These are phyloP conservation scores for Fusarium coicis DNA, from an alignment of 2,329 filamentous ascomycete genomes.

Conservation along the genomic window DNA sequence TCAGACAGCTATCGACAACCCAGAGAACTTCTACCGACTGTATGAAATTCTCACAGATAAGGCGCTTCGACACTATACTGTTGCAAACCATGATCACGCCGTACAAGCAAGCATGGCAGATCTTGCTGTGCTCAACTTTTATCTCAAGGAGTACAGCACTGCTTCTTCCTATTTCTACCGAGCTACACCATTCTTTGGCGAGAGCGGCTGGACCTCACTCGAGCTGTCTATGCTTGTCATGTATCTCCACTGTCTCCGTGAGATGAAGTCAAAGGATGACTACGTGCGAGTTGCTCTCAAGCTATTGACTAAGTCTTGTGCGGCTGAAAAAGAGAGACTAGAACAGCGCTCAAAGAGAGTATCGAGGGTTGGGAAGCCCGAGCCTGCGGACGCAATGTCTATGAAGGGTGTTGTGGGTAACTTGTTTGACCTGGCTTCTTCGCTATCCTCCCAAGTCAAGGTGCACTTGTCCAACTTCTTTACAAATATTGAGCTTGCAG, in stretches of 20 bases:
- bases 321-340: constrained; percentile 62
- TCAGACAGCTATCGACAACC: constrained; percentile 68
- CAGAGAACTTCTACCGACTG: constrained; percentile 71
- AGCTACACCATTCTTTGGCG: constrained; percentile 81
- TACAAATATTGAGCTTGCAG: constrained; percentile 72
- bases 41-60: constrained; percentile 86
- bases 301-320: constrained; percentile 75
- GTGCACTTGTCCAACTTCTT: constrained; percentile 81
- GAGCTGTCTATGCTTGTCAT: constrained; percentile 87
- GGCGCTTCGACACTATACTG: constrained; percentile 82
- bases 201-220: constrained; percentile 80
- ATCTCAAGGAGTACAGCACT: constrained; percentile 75
- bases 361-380: constrained; percentile 27
- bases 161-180: constrained; percentile 83
- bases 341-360: constrained; percentile 48
- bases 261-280: constrained; percentile 80
- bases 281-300: constrained; percentile 81
- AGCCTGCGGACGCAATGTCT: constrained; percentile 47
- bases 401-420: constrained; percentile 62
- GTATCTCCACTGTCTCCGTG: constrained; percentile 84
- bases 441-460: constrained; percentile 67
- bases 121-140: constrained; percentile 84
- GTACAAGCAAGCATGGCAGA: constrained; percentile 84
- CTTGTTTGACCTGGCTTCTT: constrained; percentile 57
- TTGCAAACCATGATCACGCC: constrained; percentile 81